Percentiles rank a stretch among this genome's conserved stretches.
Evolutionary conservation across 352 stramenopile genomes (phyloP).

Genomic region (Halophytophthora batemanensis): DNA sequence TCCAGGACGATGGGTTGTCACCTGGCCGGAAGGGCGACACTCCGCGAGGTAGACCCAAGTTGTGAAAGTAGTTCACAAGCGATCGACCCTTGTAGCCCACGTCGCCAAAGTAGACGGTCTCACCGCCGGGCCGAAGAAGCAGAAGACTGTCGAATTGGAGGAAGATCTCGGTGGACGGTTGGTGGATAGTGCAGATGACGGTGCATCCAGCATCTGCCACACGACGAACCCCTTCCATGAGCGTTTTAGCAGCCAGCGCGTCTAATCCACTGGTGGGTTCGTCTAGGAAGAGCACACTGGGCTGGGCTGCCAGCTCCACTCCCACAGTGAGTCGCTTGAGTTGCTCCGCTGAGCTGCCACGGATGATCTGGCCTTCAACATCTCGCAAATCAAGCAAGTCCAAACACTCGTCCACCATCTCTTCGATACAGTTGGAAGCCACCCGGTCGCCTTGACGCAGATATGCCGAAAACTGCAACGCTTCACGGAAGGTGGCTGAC

Average conservation of each 20-base stretch:
- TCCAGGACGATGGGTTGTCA: slow-evolving; percentile 87
- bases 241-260: slow-evolving; percentile 50
- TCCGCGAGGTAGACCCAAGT: slow-evolving; percentile 15
- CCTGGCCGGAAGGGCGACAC: slow-evolving; percentile 43
- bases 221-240: slow-evolving; percentile 55
- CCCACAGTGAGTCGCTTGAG: slow-evolving; percentile 49
- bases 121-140: slow-evolving; percentile 79
- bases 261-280: slow-evolving; percentile 73
- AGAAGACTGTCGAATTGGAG: slow-evolving; percentile 82
- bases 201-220: slow-evolving; percentile 72
- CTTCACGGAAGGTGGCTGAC: slow-evolving; percentile 87
- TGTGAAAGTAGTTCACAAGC: slow-evolving; percentile 66
- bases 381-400: slow-evolving; percentile 69
- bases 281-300: slow-evolving; percentile 52
- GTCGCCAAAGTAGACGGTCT: slow-evolving; percentile 84
- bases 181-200: slow-evolving; percentile 63
- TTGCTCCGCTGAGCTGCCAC: slow-evolving; percentile 43
- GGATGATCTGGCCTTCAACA: slow-evolving; percentile 41
- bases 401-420: slow-evolving; percentile 75
- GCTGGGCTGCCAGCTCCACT: slow-evolving; percentile 43
- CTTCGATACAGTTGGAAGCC: slow-evolving; percentile 22
- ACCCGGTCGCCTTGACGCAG: slow-evolving; percentile 51
- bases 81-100: slow-evolving; percentile 49
- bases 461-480: slow-evolving; percentile 87
- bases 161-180: slow-evolving; percentile 40